These are phyloP conservation scores for Epichloe gansuensis DNA, from an alignment of 2,329 filamentous ascomycete genomes.

Conservation along the genomic window DNA sequence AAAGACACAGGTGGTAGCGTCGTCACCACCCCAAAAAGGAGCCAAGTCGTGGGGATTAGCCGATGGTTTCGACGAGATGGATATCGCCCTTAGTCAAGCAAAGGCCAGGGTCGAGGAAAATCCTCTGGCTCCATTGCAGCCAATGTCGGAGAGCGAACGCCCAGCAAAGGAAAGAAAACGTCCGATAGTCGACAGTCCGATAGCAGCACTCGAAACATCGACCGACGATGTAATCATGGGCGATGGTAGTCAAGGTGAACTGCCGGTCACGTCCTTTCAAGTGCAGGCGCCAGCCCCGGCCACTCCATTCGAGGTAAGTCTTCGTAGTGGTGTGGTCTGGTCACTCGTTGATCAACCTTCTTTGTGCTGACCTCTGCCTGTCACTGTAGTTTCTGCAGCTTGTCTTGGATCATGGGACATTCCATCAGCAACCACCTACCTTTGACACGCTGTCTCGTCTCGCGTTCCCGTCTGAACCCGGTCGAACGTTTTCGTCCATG, in stretches of 20 bases:
- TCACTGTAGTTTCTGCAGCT: conserved; percentile 45
- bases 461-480: conserved; percentile 50
- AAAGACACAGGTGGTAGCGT: conserved; percentile 26
- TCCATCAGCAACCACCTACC: conserved; percentile 44
- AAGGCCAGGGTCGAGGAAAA: conserved; percentile 30
- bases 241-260: conserved; percentile 14
- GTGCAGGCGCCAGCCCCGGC: conserved; percentile 14
- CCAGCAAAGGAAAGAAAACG: conserved; percentile 61
- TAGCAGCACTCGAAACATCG: conserved; percentile 45
- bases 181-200: conserved; percentile 51
- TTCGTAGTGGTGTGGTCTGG: not conserved
- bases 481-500: conserved; percentile 46
- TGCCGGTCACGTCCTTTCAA: conserved; percentile 9
- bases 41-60: conserved; percentile 46
- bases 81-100: conserved; percentile 41
- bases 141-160: conserved; percentile 41
- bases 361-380: not conserved
- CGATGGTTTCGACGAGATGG: conserved; percentile 67
- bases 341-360: not conserved
- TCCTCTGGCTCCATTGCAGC: conserved; percentile 30
- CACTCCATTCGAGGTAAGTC: conserved; percentile 33
- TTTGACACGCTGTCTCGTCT: conserved; percentile 57
- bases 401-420: conserved; percentile 49
- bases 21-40: conserved; percentile 45
- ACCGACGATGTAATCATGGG: conserved; percentile 28